Percentiles rank a stretch among this genome's conserved stretches.
Evolutionary conservation across 192 early-diverging fungal genomes (phyloP).

Genomic region (Phycomyces nitens): DNA sequence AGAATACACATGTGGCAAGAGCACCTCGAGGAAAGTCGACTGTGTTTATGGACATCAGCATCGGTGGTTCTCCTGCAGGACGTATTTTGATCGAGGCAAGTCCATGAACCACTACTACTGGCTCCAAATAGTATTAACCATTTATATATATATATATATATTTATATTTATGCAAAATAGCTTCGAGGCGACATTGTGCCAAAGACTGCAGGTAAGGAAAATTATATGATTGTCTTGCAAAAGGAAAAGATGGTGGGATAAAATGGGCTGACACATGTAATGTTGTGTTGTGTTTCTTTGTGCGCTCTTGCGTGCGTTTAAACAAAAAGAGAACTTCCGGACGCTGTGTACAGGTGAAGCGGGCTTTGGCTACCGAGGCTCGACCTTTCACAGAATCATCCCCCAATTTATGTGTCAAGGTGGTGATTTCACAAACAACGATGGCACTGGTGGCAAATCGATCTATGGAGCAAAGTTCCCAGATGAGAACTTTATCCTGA

Average conservation of each 20-base stretch:
- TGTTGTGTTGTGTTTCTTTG: no score
- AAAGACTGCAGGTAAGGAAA: conserved; percentile 53
- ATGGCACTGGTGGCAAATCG: conserved; percentile 84
- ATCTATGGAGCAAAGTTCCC: conserved; percentile 79
- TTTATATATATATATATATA: no score
- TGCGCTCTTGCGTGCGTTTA: not conserved
- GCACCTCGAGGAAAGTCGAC: conserved; percentile 19
- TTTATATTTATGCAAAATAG: no score
- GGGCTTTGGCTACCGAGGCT: conserved; percentile 76
- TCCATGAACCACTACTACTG: no score
- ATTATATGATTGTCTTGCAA: no score
- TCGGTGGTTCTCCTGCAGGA: conserved; percentile 34
- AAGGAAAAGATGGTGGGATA: not conserved
- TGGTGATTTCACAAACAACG: conserved; percentile 61
- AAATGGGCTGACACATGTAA: not conserved
- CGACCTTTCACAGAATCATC: conserved; percentile 76
- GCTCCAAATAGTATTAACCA: no score
- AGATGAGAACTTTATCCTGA: conserved; percentile 37
- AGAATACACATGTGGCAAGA: not conserved
- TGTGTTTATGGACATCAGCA: conserved; percentile 41
- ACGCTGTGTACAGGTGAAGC: conserved; percentile 93
- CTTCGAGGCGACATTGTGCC: conserved; percentile 61
- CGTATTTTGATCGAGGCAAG: conserved; percentile 35
- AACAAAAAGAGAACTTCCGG: conserved; percentile 83
- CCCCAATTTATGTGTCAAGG: conserved; percentile 85